A percentile compares a stretch with the other conserved stretches of the same genome.
These are phyloP conservation scores for Aspergillus floridensis DNA, from an alignment of 2,329 filamentous ascomycete species.

Conservation along the genomic window DNA sequence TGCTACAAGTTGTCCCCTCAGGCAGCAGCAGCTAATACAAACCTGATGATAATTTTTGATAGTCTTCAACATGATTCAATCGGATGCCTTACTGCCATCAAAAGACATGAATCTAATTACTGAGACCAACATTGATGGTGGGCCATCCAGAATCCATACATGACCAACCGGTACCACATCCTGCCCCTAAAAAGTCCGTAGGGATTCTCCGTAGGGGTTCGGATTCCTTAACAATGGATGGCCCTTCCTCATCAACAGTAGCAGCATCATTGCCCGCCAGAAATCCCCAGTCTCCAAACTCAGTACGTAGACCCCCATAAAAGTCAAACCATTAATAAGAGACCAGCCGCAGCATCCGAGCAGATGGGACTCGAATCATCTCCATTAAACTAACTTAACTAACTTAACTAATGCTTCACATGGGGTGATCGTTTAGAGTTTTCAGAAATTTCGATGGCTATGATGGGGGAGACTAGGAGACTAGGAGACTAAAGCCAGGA, in stretches of 20 bases:
- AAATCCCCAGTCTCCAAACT: neutral
- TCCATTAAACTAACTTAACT: neutral
- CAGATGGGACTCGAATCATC: neutral
- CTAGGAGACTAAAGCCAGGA: neutral
- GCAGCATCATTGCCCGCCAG: neutral
- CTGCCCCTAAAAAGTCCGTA: neutral
- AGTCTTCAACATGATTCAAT: too few species aligned
- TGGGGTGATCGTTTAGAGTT: conserved; percentile 6
- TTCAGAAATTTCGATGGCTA: conserved; percentile 1
- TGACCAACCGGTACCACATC: neutral
- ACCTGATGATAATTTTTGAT: too few species aligned
- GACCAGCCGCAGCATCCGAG: conserved; percentile 3
- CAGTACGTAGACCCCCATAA: neutral
- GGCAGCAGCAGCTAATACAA: too few species aligned
- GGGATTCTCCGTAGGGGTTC: neutral
- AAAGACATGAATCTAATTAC: too few species aligned
- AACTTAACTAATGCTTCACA: conserved; percentile 1
- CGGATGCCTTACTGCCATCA: too few species aligned
- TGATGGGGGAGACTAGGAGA: neutral
- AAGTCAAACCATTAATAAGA: neutral
- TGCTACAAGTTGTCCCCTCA: neutral
- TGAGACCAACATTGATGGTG: neutral
- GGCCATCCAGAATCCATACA: too few species aligned
- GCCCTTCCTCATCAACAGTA: neutral
- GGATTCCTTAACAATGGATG: neutral